Base-by-base conservation (phyloP, 2,329 filamentous ascomycete species). In the Scytalidium sp. region DNA sequence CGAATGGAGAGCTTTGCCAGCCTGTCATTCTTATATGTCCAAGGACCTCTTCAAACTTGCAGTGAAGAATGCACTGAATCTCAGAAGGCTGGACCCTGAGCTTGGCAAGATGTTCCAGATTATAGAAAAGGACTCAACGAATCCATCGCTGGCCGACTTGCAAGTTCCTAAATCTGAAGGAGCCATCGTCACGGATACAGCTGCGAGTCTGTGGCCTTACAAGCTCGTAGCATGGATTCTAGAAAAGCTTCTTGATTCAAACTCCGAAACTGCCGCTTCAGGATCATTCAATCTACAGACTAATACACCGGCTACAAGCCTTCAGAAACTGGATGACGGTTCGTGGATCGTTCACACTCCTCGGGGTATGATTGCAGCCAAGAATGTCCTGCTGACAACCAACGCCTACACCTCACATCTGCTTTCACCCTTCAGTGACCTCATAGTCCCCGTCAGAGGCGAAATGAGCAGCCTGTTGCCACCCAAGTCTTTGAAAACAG, bases 391-490 rank as follows among this genome's bases (percentile, higher is more conserved):
- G 17, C 77, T 96, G 15, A 87, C 89, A 3, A 93, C 87, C 1
- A 96, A 96, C 63, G 92, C 75, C 3, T 95, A 96, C 67, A 92
- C 90, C 0, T 89, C 88, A 1, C 78, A 84, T 52, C 75, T 96
- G 3, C 70, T 93, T 2, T 88, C 88, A 0, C 64, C 72, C 27
- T 85, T 93, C 58, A 74, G 79, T 8, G 81, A 84, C 55, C 75
- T 91, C 8, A 87, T 96, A 54, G 81, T 92, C 2, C 92, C 92
- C 0, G 84, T 88, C 2, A 76, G 88, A 20, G 90, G 88, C 1
- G 84, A 92, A 62, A 83, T 92, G 70, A 80, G 79, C 40, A 80
- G 85, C 1, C 75, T 92, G 19, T 60, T 75, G 3, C 85, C 86
- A 4, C 82, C 84, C 46, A 29, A 60, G 59, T 10, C 67, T 58